Conservation (phyloP, 2,329 filamentous ascomycete species). For the Aplosporella prunicola region DNA sequence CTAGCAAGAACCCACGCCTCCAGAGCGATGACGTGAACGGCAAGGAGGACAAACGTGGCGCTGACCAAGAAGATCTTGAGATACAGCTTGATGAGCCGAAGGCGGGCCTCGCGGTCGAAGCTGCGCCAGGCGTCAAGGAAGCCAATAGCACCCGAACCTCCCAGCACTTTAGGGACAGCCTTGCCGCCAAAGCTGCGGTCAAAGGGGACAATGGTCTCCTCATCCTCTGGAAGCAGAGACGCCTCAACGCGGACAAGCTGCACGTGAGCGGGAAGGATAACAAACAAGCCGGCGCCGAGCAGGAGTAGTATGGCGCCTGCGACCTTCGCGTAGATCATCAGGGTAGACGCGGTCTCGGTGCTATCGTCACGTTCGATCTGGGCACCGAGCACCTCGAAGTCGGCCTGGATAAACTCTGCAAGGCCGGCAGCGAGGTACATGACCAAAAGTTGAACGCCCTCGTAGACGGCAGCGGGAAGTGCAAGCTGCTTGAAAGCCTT, state of each 20-base stretch:
- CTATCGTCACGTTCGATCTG: slow-evolving; percentile 24
- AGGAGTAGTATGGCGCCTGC: slow-evolving; percentile 30
- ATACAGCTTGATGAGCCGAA: slow-evolving; percentile 65
- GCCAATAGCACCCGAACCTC: slow-evolving; percentile 60
- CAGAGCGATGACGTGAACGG: slow-evolving; percentile 39
- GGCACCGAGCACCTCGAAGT: slow-evolving; percentile 26
- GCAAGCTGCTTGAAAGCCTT: slow-evolving; percentile 60
- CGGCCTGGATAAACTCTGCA: slow-evolving; percentile 28
- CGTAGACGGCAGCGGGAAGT: slow-evolving; percentile 55
- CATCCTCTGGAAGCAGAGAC: slow-evolving; percentile 69
- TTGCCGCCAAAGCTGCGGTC: slow-evolving; percentile 77
- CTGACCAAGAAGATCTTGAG: slow-evolving; percentile 58
- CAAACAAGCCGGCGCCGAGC: slow-evolving; percentile 49
- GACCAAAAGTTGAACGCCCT: slow-evolving; percentile 38
- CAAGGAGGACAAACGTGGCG: slow-evolving; percentile 39
- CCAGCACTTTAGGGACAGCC: slow-evolving; percentile 64
- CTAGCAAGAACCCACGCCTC: slow-evolving; percentile 40
- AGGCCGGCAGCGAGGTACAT: slow-evolving; percentile 43
- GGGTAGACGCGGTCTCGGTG: slow-evolving; percentile 23
- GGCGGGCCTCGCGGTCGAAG: slow-evolving; percentile 63
- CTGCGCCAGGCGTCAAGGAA: slow-evolving; percentile 70
- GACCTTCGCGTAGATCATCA: slow-evolving; percentile 18
- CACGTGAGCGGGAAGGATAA: slow-evolving; percentile 70
- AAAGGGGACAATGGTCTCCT: slow-evolving; percentile 80
- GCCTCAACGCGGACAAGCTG: slow-evolving; percentile 77